Percentiles rank a stretch among this genome's conserved stretches.
Conservation (phyloP, 768 basidiomycete species). For the Naganishia antarctica region DNA sequence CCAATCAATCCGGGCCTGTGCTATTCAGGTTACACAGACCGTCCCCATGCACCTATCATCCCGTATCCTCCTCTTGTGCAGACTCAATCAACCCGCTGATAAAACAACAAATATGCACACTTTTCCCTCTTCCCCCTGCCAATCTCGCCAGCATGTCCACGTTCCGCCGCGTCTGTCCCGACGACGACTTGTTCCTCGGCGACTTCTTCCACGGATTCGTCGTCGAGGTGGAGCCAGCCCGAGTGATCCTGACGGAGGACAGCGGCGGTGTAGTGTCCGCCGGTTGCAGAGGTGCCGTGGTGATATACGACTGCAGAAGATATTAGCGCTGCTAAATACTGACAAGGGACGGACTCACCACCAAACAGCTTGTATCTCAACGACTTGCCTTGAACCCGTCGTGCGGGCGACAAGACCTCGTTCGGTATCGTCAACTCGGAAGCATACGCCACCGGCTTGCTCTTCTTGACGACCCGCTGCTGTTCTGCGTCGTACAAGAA, state of each 20-base stretch:
- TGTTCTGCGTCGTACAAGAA: constrained; percentile 76
- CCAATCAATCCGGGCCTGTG: too few relatives aligned
- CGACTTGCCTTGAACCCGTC: constrained; percentile 51
- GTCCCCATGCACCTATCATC: too few relatives aligned
- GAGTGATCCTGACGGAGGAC: constrained; percentile 63
- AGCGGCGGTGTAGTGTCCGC: constrained; percentile 92
- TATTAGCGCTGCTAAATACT: not conserved
- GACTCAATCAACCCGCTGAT: constrained; percentile 57
- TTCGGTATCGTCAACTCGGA: constrained; percentile 69
- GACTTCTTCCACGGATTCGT: constrained; percentile 77
- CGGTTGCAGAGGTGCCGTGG: constrained; percentile 81
- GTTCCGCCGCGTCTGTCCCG: constrained; percentile 65
- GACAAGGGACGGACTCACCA: constrained; percentile 54
- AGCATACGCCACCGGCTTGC: constrained; percentile 72
- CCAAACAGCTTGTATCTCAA: constrained; percentile 77
- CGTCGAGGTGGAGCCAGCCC: constrained; percentile 90
- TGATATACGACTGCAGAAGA: constrained; percentile 72
- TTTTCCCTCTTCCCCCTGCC: constrained; percentile 57
- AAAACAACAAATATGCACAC: constrained; percentile 84
- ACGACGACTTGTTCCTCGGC: constrained; percentile 50
- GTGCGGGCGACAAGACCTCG: constrained; percentile 63
- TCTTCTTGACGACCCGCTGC: constrained; percentile 76
- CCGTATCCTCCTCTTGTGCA: too few relatives aligned
- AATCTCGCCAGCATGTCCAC: constrained; percentile 39
- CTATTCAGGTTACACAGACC: too few relatives aligned